Conservation (phyloP, 2,329 filamentous ascomycete species). For the Cyphellophora attinorum region DNA sequence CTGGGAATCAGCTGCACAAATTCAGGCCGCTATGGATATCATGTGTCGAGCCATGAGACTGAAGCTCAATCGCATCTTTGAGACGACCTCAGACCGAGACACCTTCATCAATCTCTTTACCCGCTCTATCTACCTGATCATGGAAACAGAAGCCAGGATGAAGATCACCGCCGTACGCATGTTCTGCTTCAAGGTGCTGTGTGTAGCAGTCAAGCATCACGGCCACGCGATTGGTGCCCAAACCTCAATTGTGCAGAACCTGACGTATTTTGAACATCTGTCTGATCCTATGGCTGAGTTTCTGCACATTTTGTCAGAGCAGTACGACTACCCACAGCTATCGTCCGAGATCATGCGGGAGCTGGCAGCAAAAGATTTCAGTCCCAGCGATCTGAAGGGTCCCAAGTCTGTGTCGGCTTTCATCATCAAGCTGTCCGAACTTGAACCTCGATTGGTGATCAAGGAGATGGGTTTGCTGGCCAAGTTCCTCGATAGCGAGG, state of each 20-base stretch:
- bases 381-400: slow-evolving; percentile 87
- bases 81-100: slow-evolving; percentile 92
- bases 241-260: slow-evolving; percentile 93
- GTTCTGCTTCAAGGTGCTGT: slow-evolving; percentile 95
- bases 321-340: slow-evolving; percentile 94
- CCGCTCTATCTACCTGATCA: slow-evolving; percentile 80
- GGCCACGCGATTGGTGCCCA: slow-evolving; percentile 94
- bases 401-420: slow-evolving; percentile 95
- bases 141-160: slow-evolving; percentile 87
- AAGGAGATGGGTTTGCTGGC: slow-evolving; percentile 95
- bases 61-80: slow-evolving; percentile 83
- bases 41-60: slow-evolving; percentile 95
- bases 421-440: slow-evolving; percentile 83
- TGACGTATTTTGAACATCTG: slow-evolving; percentile 98
- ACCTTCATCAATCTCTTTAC: slow-evolving; percentile 91
- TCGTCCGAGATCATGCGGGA: slow-evolving; percentile 89
- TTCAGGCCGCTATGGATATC: slow-evolving; percentile 78
- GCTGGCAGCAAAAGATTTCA: slow-evolving; percentile 95
- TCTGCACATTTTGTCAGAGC: slow-evolving; percentile 85
- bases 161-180: slow-evolving; percentile 85
- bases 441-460: slow-evolving; percentile 83
- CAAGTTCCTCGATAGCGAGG: slow-evolving; percentile 93
- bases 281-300: slow-evolving; percentile 99
- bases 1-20: slow-evolving; percentile 83
- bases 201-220: slow-evolving; percentile 94